These are phyloP conservation scores for Podaxis sp. DNA, from an alignment of 768 basidiomycete genomes.

Conservation along the genomic window DNA sequence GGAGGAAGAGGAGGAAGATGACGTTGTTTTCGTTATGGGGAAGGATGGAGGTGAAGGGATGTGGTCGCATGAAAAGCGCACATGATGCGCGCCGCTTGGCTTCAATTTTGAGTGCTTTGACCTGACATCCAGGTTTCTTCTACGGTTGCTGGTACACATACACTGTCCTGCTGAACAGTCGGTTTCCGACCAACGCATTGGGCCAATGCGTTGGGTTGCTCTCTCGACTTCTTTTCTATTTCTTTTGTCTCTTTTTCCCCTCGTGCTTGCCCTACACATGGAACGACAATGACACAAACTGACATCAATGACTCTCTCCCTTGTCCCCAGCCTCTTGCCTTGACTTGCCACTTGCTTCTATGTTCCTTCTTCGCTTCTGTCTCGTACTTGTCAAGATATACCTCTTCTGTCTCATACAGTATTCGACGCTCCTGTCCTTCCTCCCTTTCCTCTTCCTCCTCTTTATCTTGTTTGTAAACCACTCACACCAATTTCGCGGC, in stretches of 20 bases:
- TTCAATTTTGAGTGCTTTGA: background rate
- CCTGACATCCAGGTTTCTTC: background rate
- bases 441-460: background rate
- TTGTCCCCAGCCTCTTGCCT: background rate
- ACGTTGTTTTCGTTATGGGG: slow-evolving; percentile 70
- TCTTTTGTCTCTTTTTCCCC: background rate
- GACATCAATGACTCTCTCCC: slow-evolving; percentile 2
- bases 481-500: background rate
- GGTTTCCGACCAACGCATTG: background rate
- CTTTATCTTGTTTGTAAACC: background rate
- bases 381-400: background rate
- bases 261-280: background rate
- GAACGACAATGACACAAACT: background rate
- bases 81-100: slow-evolving; percentile 8
- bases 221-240: background rate
- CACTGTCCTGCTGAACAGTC: background rate
- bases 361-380: slow-evolving; percentile 2
- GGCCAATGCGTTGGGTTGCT: background rate
- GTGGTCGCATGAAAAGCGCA: slow-evolving; percentile 28
- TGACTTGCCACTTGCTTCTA: background rate
- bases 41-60: slow-evolving; percentile 30
- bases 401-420: background rate
- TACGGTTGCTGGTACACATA: background rate
- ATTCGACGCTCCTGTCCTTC: background rate
- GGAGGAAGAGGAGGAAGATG: slow-evolving; percentile 69